Base-by-base conservation (phyloP, 768 basidiomycete genomes). In the Boletus rubropictus region DNA sequence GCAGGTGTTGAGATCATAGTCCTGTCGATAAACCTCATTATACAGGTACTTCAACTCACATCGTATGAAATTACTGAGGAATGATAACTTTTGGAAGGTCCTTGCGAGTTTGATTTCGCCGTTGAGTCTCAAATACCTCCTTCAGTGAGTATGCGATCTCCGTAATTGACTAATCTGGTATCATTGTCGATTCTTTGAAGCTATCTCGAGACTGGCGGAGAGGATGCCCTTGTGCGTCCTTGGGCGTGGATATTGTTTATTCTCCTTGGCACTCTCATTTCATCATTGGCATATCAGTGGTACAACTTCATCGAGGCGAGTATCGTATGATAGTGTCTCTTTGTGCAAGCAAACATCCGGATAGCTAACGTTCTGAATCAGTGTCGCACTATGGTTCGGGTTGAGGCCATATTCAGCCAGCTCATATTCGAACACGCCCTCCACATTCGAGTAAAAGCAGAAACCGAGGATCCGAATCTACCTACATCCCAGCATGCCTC, bases 391-490 rank as follows among this genome's bases (percentile, higher is more conserved):
- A 42, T 46, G 44, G 44, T 46, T n/a, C 28, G 44, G 39, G 12
- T 21, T 12, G 39, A 46, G 21, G 44, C 38, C 18, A 41, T 46
- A 22, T 38, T 46, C n/a, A 31, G 27, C 15, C 44, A 46, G 17
- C 28, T 46, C 17, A 46, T 46, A 46, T 42, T 46, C 10, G 28
- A 42, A 14, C 44, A 46, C 9, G 44, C 38, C n/a, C 39, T 46
- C 27, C 44, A 38, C 21, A 42, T 46, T 3, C 44, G 44, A 17
- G 17, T 42, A 29, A 46, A 41, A 31, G 28, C 44, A 18, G 44
- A 46, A 21, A 42, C 21, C 2, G 31, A 40, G n/a, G 28, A 29
- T 1, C 12, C 10, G 8, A 24, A 29, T 24, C 6, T 4, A 17
- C 21, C 36, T 24, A 15, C 11, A 5, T 22, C 39, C 11, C 20